These are phyloP conservation scores for Discostella stelligeroides DNA, from an alignment of 108 stramenopile species.

Conservation along the genomic window DNA sequence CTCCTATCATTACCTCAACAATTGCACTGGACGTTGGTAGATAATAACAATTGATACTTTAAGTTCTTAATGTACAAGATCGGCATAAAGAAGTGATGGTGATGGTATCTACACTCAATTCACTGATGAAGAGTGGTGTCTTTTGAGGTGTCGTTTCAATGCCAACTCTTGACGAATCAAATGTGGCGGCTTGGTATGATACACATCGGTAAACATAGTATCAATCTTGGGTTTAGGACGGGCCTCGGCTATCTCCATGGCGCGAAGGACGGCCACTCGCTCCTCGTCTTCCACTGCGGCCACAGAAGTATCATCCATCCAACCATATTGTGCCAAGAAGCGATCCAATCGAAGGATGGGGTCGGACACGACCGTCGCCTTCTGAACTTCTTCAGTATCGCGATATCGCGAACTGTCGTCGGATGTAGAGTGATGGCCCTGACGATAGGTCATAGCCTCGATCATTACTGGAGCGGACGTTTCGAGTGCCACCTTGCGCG, in stretches of 20 bases:
- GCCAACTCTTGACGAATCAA: slow-evolving; percentile 81
- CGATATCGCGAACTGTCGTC: slow-evolving; percentile 96
- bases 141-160: slow-evolving; percentile 69
- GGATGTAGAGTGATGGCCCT: slow-evolving; percentile 96
- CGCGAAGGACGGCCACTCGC: slow-evolving; percentile 77
- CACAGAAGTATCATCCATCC: slow-evolving; percentile 70
- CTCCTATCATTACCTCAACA: no score
- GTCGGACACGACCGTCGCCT: slow-evolving; percentile 63
- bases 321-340: slow-evolving; percentile 74
- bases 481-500: slow-evolving; percentile 72
- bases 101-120: background rate
- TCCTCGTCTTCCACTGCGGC: slow-evolving; percentile 69
- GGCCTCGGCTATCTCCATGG: slow-evolving; percentile 88
- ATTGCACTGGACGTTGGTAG: no score
- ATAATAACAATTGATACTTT: no score
- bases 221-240: slow-evolving; percentile 73
- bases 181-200: slow-evolving; percentile 87
- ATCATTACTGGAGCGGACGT: slow-evolving; percentile 88
- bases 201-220: slow-evolving; percentile 94
- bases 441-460: slow-evolving; percentile 98
- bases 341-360: slow-evolving; percentile 78
- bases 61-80: background rate
- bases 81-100: no score
- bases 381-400: slow-evolving; percentile 73
- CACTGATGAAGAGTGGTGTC: slow-evolving; percentile 32